A percentile compares a stretch with the other conserved stretches of the same genome.
Evolutionary conservation across 1,284 basidiomycete species (phyloP).

Genomic region (Ganoderma multipileum): DNA sequence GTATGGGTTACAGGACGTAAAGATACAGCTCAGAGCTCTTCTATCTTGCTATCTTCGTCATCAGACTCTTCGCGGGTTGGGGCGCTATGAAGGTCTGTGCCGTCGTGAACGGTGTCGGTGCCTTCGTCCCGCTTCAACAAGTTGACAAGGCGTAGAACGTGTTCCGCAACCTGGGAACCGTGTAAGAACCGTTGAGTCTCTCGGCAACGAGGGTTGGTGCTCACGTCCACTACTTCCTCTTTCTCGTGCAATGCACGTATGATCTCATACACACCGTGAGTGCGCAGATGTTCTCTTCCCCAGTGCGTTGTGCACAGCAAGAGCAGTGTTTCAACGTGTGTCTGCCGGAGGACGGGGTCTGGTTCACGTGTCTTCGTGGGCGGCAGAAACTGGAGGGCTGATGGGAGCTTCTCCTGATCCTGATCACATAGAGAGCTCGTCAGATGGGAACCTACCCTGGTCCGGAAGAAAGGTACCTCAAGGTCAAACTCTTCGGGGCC

Average conservation of each 20-base stretch:
- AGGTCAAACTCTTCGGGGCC: constrained; percentile 94
- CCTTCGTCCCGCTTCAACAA: constrained; percentile 78
- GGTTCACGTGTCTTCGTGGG: constrained; percentile 85
- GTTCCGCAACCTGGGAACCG: constrained; percentile 53
- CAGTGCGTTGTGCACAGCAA: constrained; percentile 89
- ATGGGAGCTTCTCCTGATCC: constrained; percentile 90
- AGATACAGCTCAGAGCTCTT: constrained; percentile 32
- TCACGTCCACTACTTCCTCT: constrained; percentile 82
- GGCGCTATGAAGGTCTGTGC: constrained; percentile 26
- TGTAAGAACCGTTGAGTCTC: background rate
- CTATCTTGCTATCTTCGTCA: constrained; percentile 62
- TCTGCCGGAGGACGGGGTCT: constrained; percentile 83
- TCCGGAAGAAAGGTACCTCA: constrained; percentile 58
- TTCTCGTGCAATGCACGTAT: constrained; percentile 82
- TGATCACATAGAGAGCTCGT: constrained; percentile 41
- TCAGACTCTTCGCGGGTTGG: constrained; percentile 38
- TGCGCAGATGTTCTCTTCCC: constrained; percentile 84
- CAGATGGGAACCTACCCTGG: background rate
- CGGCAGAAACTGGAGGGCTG: constrained; percentile 88
- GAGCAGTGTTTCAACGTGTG: constrained; percentile 89
- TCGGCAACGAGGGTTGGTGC: constrained; percentile 26
- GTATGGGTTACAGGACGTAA: constrained; percentile 21
- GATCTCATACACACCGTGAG: constrained; percentile 89
- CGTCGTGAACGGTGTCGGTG: constrained; percentile 50
- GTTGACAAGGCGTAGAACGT: constrained; percentile 75